Conservation (phyloP, 2,329 filamentous ascomycete genomes). For the Apiospora marii region DNA sequence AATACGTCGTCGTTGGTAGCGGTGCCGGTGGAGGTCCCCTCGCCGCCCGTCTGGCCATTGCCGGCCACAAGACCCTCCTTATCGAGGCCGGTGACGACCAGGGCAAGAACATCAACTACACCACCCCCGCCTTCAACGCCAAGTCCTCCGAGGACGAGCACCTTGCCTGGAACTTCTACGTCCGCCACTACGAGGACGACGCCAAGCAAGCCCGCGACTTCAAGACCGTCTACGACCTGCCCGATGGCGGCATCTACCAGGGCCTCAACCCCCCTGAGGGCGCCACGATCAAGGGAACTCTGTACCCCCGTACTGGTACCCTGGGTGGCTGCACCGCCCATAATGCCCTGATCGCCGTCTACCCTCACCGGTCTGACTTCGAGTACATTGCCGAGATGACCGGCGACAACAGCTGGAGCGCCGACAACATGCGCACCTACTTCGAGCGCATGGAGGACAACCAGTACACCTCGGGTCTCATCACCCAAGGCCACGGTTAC, state of each 20-base stretch:
- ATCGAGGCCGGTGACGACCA: constrained; percentile 67
- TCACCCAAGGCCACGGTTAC: constrained; percentile 65
- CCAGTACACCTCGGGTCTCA: constrained; percentile 52
- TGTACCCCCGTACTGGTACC: constrained; percentile 64
- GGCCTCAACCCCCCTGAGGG: constrained; percentile 60
- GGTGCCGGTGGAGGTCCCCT: constrained; percentile 67
- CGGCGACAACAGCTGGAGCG: constrained; percentile 61
- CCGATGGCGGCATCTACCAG: constrained; percentile 56
- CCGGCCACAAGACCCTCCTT: constrained; percentile 65
- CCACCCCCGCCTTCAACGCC: constrained; percentile 60
- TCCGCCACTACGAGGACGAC: constrained; percentile 64
- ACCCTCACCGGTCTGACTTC: constrained; percentile 62
- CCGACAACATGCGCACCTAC: constrained; percentile 65
- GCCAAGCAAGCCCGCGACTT: constrained; percentile 59
- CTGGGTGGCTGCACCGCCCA: constrained; percentile 66
- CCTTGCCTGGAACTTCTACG: constrained; percentile 70
- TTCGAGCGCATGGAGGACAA: constrained; percentile 62
- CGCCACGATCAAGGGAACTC: constrained; percentile 56
- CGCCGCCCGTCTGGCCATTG: constrained; percentile 63
- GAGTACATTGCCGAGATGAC: constrained; percentile 60
- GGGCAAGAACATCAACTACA: constrained; percentile 54
- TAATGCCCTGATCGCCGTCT: constrained; percentile 61
- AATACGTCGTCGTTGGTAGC: constrained; percentile 69
- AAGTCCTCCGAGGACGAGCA: constrained; percentile 60
- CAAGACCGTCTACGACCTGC: constrained; percentile 63